Conservation (phyloP, 208 protist genomes). For the Acanthamoeba culbertsoni region DNA sequence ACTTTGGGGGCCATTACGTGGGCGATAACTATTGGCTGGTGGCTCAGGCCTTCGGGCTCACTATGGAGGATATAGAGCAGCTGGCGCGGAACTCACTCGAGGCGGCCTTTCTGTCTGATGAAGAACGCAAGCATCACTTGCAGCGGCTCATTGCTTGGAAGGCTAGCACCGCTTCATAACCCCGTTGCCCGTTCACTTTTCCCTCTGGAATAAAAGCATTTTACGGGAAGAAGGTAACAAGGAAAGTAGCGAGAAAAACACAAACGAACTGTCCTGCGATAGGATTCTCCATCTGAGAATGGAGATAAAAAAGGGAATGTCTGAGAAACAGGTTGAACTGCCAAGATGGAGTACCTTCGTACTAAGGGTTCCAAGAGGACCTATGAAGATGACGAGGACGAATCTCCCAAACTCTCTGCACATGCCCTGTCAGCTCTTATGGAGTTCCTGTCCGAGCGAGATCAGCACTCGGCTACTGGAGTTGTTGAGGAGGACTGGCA, state of each 20-base stretch:
- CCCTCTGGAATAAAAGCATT: too few relatives aligned
- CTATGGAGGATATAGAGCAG: neutral
- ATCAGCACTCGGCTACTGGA: neutral
- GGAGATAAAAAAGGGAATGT: too few relatives aligned
- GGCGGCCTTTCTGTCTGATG: neutral
- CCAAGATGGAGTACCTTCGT: neutral
- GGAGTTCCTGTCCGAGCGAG: neutral
- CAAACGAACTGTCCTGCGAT: too few relatives aligned
- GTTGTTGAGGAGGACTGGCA: constrained; percentile 6
- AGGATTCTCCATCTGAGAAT: too few relatives aligned
- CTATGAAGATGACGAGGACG: neutral
- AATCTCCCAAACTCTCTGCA: neutral
- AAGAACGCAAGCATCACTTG: neutral
- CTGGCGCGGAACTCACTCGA: neutral
- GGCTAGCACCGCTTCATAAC: too few relatives aligned
- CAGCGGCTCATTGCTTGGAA: neutral
- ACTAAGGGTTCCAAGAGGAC: neutral
- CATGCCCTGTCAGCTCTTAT: neutral
- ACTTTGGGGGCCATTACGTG: neutral
- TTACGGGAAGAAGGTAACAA: too few relatives aligned
- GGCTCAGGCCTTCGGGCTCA: neutral
- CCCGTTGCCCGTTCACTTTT: too few relatives aligned
- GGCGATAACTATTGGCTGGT: neutral
- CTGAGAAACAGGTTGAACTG: neutral
- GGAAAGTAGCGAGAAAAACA: too few relatives aligned